phyloP scores from a whole-genome alignment of 257 asterid species.

The Capsicum chinense region DNA sequence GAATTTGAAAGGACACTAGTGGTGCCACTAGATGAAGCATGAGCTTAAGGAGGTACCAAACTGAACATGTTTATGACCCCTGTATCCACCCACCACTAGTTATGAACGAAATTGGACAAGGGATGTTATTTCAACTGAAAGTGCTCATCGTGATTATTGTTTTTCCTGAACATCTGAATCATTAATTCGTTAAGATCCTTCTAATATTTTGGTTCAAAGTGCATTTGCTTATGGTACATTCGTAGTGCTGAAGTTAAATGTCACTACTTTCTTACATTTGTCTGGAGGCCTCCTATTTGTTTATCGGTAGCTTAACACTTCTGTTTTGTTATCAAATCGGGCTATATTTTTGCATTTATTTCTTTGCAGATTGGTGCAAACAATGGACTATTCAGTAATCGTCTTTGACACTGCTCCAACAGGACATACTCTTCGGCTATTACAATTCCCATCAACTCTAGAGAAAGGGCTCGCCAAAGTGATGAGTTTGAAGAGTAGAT shows the following conservation, averaged over 20 bases:
- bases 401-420: slow-evolving; percentile 99
- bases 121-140: neutral
- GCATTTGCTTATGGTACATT: slow-evolving; percentile 6
- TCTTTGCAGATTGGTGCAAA: slow-evolving; percentile 83
- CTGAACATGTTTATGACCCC: neutral
- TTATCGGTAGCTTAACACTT: neutral
- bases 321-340: neutral
- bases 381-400: slow-evolving; percentile 92
- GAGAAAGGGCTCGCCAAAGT: slow-evolving; percentile 89
- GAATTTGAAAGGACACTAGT: neutral
- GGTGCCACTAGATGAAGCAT: neutral
- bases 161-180: neutral
- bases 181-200: neutral
- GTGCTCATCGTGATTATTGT: neutral
- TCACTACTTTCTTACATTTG: neutral
- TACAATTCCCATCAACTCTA: slow-evolving; percentile 95
- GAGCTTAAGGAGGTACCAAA: slow-evolving; percentile 13
- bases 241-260: neutral
- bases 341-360: slow-evolving; percentile 24
- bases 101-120: neutral
- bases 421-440: slow-evolving; percentile 94
- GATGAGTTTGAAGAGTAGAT: slow-evolving; percentile 87
- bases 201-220: neutral
- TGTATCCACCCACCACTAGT: neutral
- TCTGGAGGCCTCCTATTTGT: neutral